These are phyloP conservation scores for Russula earlei DNA, from an alignment of 768 basidiomycete genomes.

Conservation along the genomic window DNA sequence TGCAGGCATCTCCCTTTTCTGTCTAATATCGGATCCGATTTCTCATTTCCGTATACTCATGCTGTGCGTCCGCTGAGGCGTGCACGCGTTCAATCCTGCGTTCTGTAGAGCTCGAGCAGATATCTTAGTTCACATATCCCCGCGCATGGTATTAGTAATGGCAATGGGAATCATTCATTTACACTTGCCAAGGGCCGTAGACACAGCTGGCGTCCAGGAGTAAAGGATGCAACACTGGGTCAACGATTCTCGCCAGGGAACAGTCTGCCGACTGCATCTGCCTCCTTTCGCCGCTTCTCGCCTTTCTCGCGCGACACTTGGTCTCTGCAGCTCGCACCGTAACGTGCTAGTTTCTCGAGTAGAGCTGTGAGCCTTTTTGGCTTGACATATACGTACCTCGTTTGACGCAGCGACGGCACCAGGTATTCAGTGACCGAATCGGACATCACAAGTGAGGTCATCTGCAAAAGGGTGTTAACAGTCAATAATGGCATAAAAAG, in stretches of 20 bases:
- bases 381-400: conserved; percentile 55
- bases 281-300: conserved; percentile 67
- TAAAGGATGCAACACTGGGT: conserved; percentile 5
- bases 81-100: conserved; percentile 11
- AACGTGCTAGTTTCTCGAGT: conserved; percentile 70
- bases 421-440: conserved; percentile 76
- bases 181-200: background rate
- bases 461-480: conserved; percentile 32
- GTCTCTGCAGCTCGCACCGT: conserved; percentile 55
- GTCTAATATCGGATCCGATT: conserved; percentile 16
- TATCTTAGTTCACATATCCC: conserved; percentile 17
- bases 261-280: conserved; percentile 64
- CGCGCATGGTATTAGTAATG: conserved; percentile 13
- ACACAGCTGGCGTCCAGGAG: background rate
- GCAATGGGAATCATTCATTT: conserved; percentile 15
- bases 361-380: conserved; percentile 63
- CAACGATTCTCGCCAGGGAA: conserved; percentile 60
- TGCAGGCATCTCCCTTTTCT: conserved; percentile 16
- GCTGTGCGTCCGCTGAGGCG: conserved; percentile 9
- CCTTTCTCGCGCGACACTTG: conserved; percentile 49
- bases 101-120: conserved; percentile 17
- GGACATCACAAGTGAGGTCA: conserved; percentile 59
- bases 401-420: conserved; percentile 56
- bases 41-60: conserved; percentile 13
- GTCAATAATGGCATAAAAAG: too few relatives aligned